These are phyloP conservation scores for Aspergillus biplanus DNA, from an alignment of 495 filamentous ascomycete species.

Conservation along the genomic window DNA sequence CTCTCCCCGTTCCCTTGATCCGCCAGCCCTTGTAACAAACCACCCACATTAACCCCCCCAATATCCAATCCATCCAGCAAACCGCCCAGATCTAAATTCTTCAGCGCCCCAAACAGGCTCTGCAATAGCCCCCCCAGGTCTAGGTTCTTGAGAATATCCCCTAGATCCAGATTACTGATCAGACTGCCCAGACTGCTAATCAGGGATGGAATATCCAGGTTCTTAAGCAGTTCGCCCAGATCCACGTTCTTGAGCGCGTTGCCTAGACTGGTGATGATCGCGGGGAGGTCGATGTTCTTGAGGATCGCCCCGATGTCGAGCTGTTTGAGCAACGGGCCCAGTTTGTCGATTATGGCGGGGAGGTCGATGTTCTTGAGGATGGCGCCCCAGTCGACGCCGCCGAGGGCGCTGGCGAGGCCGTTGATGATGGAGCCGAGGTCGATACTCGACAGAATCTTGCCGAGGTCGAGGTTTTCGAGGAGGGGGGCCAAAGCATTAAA, in stretches of 20 bases:
- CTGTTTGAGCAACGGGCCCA: not conserved
- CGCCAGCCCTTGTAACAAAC: conserved; percentile 1
- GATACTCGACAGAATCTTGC: conserved; percentile 11
- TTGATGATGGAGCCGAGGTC: not conserved
- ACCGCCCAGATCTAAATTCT: conserved; percentile 1
- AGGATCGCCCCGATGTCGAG: not conserved
- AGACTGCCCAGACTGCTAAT: not conserved
- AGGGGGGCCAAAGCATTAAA: not conserved
- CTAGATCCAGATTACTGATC: conserved; percentile 4
- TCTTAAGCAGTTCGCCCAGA: conserved; percentile 17
- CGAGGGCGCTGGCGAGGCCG: not conserved
- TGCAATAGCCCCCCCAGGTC: not conserved
- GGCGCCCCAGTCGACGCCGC: not conserved
- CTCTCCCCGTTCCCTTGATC: not conserved
- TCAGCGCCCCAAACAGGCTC: conserved; percentile 3
- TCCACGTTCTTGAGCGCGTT: not conserved
- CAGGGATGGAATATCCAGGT: conserved; percentile 7
- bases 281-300: not conserved
- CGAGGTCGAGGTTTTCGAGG: not conserved
- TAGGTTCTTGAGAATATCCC: conserved; percentile 16
- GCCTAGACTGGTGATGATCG: not conserved
- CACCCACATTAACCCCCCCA: conserved; percentile 8
- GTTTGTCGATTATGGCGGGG: not conserved
- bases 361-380: not conserved
- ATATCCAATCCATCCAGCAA: conserved; percentile 5